Conservation (phyloP, 352 stramenopile genomes). For the Phytopythium mirpurense region DNA sequence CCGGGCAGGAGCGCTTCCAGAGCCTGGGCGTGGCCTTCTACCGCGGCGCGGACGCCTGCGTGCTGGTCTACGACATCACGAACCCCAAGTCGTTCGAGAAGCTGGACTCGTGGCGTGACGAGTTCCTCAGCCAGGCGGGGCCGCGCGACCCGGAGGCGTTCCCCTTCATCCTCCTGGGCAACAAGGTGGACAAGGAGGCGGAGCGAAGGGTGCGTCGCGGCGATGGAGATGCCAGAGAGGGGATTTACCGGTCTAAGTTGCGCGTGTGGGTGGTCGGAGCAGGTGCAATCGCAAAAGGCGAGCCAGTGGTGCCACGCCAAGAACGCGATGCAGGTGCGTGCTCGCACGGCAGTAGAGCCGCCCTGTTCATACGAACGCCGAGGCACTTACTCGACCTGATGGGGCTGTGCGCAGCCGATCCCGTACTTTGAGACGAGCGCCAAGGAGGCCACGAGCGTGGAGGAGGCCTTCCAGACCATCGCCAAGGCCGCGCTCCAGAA, state of each 20-base stretch:
- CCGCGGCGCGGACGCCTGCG: constrained; percentile 95
- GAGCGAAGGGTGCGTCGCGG: constrained; percentile 62
- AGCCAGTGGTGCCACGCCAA: constrained; percentile 92
- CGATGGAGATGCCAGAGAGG: too few species aligned
- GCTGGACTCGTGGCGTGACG: constrained; percentile 95
- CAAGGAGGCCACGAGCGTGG: constrained; percentile 96
- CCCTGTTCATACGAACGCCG: too few species aligned
- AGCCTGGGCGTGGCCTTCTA: constrained; percentile 98
- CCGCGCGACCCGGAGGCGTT: constrained; percentile 91
- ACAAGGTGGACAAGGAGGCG: constrained; percentile 97
- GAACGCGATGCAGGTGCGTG: constrained; percentile 56
- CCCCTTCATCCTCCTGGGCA: constrained; percentile 97
- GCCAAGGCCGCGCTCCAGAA: constrained; percentile 87
- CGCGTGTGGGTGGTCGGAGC: too few species aligned
- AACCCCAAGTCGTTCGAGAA: constrained; percentile 98
- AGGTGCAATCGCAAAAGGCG: constrained; percentile 84
- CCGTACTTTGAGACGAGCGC: constrained; percentile 98
- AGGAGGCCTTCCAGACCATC: constrained; percentile 94
- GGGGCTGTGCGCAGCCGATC: constrained; percentile 50
- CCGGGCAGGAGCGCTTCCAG: constrained; percentile 98
- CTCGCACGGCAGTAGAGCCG: too few species aligned
- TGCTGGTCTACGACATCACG: constrained; percentile 99
- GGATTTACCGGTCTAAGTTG: too few species aligned
- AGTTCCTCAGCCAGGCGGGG: constrained; percentile 94
- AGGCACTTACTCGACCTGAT: too few species aligned